Evolutionary conservation across 2,329 filamentous ascomycete species (phyloP), one percentile per base, ranked within the genome.

Genomic region (Fusarium siculi): DNA sequence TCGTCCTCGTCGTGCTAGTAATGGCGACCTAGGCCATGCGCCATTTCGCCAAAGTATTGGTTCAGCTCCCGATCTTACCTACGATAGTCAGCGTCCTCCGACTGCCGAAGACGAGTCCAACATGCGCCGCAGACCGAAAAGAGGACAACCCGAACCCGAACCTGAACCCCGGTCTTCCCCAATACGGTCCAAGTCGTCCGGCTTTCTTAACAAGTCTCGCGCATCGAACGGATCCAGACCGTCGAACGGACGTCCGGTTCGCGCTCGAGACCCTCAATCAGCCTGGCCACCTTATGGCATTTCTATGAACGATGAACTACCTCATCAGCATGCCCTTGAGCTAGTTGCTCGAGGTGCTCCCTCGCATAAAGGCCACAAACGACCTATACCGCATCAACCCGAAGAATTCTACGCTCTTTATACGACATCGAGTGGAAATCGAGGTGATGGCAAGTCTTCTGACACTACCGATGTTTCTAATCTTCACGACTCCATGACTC

Each of bases 281-380:
- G 81, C 85, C 75, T 92, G 90, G 90, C 90, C 90, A 23, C 90
- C 90, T 0, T 80, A 82, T 16, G 87, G 86, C 55, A 80, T 90
- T 53, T 81, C 84, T 16, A 81, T 78, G 47, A 79, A 84, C 30
- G 86, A 88, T 42, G 85, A 88, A 67, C 83, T 92, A 14, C 81
- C 85, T 2, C 85, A 87, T 21, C 84, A 84, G 47, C 85, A 86
- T 53, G 90, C 90, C 15, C 85, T 87, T 81, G 85, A 89, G 54
- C 83, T 90, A 65, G 88, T 92, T 69, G 84, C 85, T n/a, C 83
- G 85, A 12, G 90, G 90, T 10, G 89, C 87, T 4, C 88, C 90
- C 9, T 82, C 84, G 4, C 87, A 89, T 79, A 87, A 84, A 63
- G 90, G 90, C 25, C 85, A 88, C 77, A 87, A 85, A 75, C 83